A percentile compares a stretch with the other conserved stretches of the same genome.
Evolutionary conservation across 2,329 filamentous ascomycete species (phyloP).

Genomic region (Calonectria ilicicola): DNA sequence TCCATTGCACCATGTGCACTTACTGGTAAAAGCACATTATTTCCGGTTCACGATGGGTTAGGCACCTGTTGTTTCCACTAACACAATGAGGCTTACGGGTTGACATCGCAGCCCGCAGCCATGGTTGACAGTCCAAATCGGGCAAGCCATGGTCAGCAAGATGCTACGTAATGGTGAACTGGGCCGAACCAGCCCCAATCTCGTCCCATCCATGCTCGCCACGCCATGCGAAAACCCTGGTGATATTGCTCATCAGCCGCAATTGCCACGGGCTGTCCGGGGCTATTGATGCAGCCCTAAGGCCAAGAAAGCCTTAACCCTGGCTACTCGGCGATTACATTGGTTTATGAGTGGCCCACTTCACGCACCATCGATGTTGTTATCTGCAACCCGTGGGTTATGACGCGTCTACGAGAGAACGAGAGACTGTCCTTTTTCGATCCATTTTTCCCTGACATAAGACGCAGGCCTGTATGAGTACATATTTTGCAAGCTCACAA

Average conservation of each 20-base stretch:
- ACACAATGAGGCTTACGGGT: neutral
- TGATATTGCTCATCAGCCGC: neutral
- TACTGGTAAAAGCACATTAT: neutral
- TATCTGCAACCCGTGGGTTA: neutral
- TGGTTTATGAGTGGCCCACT: neutral
- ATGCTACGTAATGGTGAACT: neutral
- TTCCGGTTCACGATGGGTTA: neutral
- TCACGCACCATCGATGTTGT: neutral
- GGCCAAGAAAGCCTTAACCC: neutral
- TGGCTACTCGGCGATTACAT: neutral
- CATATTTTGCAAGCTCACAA: neutral
- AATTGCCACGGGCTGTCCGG: neutral
- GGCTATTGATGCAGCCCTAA: neutral
- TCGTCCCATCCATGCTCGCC: neutral
- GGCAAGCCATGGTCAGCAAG: neutral
- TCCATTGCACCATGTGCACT: neutral
- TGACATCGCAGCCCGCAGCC: neutral
- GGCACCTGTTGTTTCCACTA: neutral
- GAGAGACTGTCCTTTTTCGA: neutral
- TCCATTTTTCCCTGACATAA: conserved; percentile 7
- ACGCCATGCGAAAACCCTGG: neutral
- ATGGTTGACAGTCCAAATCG: neutral
- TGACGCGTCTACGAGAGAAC: neutral
- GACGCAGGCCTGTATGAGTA: neutral
- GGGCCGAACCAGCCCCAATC: neutral